Conservation (phyloP, 2,329 filamentous ascomycete genomes). For the Penicillium sp. region DNA sequence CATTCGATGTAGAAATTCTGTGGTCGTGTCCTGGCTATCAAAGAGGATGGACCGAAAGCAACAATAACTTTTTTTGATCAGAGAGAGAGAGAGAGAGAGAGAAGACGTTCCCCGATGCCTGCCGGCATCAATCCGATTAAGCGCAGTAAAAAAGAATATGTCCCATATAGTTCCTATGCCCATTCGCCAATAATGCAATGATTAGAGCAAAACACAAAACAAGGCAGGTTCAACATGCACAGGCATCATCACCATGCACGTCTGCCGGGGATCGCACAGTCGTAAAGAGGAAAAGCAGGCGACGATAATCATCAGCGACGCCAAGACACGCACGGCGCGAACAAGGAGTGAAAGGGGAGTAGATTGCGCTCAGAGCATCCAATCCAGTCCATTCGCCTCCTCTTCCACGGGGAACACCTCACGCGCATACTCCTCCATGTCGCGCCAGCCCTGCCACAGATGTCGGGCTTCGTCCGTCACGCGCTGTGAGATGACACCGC, state of each 20-base stretch:
- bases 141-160: conserved; percentile 10
- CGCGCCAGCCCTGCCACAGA: conserved; percentile 86
- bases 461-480: conserved; percentile 72
- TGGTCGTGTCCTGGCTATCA: conserved; percentile 1
- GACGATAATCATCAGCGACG: conserved; percentile 1
- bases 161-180: conserved; percentile 26
- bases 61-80: conserved; percentile 20
- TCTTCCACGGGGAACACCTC: conserved; percentile 95
- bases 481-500: conserved; percentile 58
- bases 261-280: conserved; percentile 20
- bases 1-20: conserved; percentile 3
- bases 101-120: conserved; percentile 3
- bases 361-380: conserved; percentile 60
- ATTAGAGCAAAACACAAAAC: conserved; percentile 18
- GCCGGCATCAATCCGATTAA: conserved; percentile 18
- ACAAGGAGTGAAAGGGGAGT: not conserved
- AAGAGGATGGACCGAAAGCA: conserved; percentile 1
- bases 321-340: not conserved
- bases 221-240: conserved; percentile 20
- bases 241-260: conserved; percentile 26
- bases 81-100: conserved; percentile 1
- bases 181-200: conserved; percentile 29
- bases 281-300: conserved; percentile 3
- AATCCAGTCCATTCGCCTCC: conserved; percentile 84
- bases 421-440: conserved; percentile 87